Evolutionary conservation across 108 stramenopile species (phyloP).

Genomic region (Conticribra weissflogii): DNA sequence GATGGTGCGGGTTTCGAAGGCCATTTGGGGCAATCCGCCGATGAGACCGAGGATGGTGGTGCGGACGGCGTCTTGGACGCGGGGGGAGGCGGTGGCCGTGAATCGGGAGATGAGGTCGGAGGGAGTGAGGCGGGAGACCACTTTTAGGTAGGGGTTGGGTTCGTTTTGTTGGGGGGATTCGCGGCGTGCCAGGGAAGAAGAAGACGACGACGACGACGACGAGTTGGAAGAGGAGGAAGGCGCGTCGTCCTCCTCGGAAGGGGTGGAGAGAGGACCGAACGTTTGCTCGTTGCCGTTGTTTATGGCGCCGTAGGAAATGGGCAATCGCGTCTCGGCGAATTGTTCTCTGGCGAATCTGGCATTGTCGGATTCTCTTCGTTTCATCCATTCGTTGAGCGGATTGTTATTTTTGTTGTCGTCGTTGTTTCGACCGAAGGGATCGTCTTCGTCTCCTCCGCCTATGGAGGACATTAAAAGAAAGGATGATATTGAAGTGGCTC

Average conservation of each 20-base stretch:
- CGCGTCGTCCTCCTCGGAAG: neutral
- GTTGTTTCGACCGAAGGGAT: neutral
- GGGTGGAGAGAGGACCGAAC: neutral
- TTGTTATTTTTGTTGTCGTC: constrained; percentile 20
- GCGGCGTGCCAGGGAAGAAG: neutral
- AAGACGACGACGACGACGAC: constrained; percentile 7
- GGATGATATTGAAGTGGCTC: neutral
- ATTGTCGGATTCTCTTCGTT: constrained; percentile 21
- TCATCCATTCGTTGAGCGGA: constrained; percentile 43
- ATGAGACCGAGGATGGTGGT: constrained; percentile 89
- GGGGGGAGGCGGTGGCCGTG: constrained; percentile 73
- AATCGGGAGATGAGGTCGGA: constrained; percentile 85
- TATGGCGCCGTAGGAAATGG: constrained; percentile 44
- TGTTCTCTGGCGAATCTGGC: constrained; percentile 11
- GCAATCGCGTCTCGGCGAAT: constrained; percentile 34
- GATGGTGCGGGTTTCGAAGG: constrained; percentile 91
- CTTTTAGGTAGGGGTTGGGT: constrained; percentile 77
- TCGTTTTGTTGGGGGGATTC: constrained; percentile 2
- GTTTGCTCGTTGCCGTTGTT: constrained; percentile 16
- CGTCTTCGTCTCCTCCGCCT: constrained; percentile 15
- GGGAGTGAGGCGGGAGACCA: constrained; percentile 75
- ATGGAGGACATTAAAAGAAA: constrained; percentile 11
- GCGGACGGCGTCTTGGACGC: constrained; percentile 92
- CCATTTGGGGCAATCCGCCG: constrained; percentile 88
- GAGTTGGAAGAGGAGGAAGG: neutral